A percentile compares a stretch with the other conserved stretches of the same genome.
Evolutionary conservation across 225 moss, liverwort and hornwort genomes (phyloP).

Genomic region (Pleurozium schreberi): DNA sequence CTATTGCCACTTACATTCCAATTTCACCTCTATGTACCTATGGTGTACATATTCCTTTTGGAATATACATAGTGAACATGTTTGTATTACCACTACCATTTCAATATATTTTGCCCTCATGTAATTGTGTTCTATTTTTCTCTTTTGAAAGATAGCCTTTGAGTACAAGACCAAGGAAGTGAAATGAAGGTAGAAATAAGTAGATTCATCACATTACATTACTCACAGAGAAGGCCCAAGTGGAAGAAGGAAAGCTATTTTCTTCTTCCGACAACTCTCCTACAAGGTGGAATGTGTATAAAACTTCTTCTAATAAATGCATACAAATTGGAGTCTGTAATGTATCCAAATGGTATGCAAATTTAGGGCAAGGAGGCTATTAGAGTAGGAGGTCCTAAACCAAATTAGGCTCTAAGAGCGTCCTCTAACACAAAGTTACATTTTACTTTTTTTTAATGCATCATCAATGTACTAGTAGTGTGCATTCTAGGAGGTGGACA

Average conservation of each 20-base stretch:
- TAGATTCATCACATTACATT: neutral
- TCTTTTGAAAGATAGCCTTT: rapidly evolving
- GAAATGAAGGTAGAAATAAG: neutral
- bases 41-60: no score
- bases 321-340: neutral
- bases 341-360: neutral
- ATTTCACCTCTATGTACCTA: no score
- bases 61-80: no score
- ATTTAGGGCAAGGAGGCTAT: neutral
- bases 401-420: rapidly evolving
- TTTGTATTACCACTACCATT: no score
- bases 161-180: no score
- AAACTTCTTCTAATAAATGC: neutral
- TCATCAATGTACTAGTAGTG: neutral
- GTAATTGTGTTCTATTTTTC: neutral
- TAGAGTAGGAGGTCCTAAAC: neutral
- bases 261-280: neutral
- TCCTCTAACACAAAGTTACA: neutral
- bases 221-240: rapidly evolving
- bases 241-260: neutral
- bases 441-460: neutral
- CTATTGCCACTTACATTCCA: no score
- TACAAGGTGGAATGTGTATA: neutral
- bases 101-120: neutral
- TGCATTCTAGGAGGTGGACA: neutral